Percentiles rank a stretch among this genome's conserved stretches.
phyloP scores from a whole-genome alignment of 2,329 filamentous ascomycete genomes.

The Colletotrichum sp. region DNA sequence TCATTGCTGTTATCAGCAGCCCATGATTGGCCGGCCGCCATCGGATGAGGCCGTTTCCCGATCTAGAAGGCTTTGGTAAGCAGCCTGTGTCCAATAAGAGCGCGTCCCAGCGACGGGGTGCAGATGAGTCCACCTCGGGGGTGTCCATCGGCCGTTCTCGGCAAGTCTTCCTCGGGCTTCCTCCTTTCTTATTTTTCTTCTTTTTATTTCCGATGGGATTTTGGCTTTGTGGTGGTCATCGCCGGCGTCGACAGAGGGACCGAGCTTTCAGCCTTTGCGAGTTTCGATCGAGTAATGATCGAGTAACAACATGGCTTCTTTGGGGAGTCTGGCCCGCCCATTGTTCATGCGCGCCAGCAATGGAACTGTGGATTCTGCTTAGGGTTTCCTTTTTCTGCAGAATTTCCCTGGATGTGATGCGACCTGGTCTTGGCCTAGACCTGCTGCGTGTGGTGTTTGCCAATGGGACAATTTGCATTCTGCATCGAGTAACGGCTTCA shows the following conservation, averaged over 20 bases:
- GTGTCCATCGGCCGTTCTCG: constrained; percentile 5
- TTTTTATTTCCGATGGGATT: not conserved
- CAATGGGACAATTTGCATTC: not conserved
- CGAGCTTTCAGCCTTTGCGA: constrained; percentile 21
- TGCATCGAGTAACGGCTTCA: not conserved
- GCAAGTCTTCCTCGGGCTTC: not conserved
- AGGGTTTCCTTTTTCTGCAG: not conserved
- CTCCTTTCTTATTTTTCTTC: not conserved
- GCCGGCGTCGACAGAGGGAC: not conserved
- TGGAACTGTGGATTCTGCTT: not conserved
- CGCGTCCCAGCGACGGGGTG: not conserved
- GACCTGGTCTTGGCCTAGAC: not conserved
- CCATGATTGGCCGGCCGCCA: not conserved
- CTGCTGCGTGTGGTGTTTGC: not conserved
- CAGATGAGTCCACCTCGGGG: not conserved
- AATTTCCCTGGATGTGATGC: not conserved
- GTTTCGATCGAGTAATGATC: constrained; percentile 54
- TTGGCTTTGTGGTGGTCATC: not conserved
- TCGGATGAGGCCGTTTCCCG: constrained; percentile 18
- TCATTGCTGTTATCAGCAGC: constrained; percentile 15
- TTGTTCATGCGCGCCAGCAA: not conserved
- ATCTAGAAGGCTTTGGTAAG: not conserved
- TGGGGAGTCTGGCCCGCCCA: not conserved
- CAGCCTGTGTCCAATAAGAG: not conserved
- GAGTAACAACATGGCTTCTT: constrained; percentile 36